Evolutionary conservation across 768 basidiomycete species (phyloP), one percentile per base, ranked within the genome.

Genomic region (Leccinellum albellum): DNA sequence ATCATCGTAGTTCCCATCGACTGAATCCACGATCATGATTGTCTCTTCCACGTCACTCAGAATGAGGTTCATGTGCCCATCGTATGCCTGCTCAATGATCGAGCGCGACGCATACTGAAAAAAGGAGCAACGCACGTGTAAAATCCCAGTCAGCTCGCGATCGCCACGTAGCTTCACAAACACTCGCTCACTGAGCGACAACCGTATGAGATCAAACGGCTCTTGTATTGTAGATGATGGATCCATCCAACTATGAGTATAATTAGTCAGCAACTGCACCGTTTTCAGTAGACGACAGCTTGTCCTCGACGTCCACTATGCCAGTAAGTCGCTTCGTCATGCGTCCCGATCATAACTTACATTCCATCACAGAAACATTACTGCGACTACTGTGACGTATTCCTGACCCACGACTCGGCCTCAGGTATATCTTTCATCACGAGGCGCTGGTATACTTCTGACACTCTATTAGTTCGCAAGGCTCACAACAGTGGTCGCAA

Each of bases 21-120:
- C 76, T 2, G 81, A 75, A 62, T 98, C 94, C n/a, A 98, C 93
- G 60, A 97, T 80, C 84, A 95, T 90, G 60, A 98, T 93, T 3
- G 89, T 94, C 76, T 99, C 97, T 70, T 98, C 96, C 15, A 98
- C 97, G 68, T 98, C 92, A 66, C 92, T 94, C 65, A 99, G 80
- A 61, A 99, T 97, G 65, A 99, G 80, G 73, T 99, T 98, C 97
- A 98, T 98, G 74, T 98, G 97, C n/a, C 95, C 97, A 76, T 99
- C 97, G 68, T 98, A 98, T 21, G 97, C 97, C 97, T 99, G 66
- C 51, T 51, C 56, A 28, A 61, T 24, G 37, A 54, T 57, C 60
- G 54, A 52, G 20, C 35, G 50, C 53, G 3, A 48, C 55, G 31
- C 51, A 35, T 24, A 21, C 45, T 42, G 33, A 42, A 47, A 29